phyloP scores from a whole-genome alignment of 78 protist species.

The Diacronema lutheri region DNA sequence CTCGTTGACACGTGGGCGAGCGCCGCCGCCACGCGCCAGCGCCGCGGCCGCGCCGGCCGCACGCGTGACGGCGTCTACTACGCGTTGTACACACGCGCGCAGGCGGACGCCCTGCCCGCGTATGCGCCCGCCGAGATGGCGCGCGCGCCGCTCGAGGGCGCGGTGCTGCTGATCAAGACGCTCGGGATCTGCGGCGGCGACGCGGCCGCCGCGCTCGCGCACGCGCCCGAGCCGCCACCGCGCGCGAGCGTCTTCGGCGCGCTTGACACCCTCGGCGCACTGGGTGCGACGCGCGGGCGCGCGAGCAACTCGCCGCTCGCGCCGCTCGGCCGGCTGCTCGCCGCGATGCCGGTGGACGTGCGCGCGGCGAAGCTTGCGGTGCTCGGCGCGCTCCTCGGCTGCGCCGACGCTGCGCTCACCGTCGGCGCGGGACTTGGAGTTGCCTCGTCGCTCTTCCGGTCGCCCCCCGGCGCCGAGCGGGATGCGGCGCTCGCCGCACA shows the following conservation, averaged over 20 bases:
- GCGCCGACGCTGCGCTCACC: constrained; percentile 77
- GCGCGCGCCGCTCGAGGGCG: constrained; percentile 72
- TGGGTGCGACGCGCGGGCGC: constrained; percentile 24
- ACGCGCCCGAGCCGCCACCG: neutral
- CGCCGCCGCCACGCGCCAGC: constrained; percentile 78
- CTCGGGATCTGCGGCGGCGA: neutral
- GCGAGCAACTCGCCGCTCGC: constrained; percentile 27
- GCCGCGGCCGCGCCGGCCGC: constrained; percentile 95
- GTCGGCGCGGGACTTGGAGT: constrained; percentile 62
- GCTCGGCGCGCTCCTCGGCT: neutral
- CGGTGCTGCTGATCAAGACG: constrained; percentile 64
- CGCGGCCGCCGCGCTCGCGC: neutral
- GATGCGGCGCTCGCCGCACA: constrained; percentile 19
- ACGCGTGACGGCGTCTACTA: constrained; percentile 70
- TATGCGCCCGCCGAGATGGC: constrained; percentile 76
- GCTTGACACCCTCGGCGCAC: constrained; percentile 34
- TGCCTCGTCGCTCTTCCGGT: constrained; percentile 48
- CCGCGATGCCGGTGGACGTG: constrained; percentile 72
- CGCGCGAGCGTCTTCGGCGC: constrained; percentile 5
- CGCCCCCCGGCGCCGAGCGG: constrained; percentile 31
- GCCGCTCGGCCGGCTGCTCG: constrained; percentile 69
- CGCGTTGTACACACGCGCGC: constrained; percentile 61
- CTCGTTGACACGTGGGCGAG: constrained; percentile 54
- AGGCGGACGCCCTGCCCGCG: neutral
- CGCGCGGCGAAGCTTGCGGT: constrained; percentile 72